Evolutionary conservation across 257 asterid genomes (phyloP), one percentile per base, ranked within the genome.

Genomic region (Avicennia marina): DNA sequence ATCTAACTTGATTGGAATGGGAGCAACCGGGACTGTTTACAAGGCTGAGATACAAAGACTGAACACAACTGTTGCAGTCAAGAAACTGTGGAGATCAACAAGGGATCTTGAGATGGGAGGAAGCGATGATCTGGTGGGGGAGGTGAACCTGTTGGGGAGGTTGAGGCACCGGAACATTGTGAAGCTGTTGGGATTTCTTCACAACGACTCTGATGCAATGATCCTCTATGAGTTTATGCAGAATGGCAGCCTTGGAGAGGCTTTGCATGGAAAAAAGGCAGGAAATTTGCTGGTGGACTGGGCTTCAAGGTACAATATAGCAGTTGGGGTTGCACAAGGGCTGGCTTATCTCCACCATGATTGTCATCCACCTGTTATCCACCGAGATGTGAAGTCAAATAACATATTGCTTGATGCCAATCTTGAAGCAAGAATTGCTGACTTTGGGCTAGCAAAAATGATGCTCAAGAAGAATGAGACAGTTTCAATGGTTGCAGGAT

Each of bases 401-500:
- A 88, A 88, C 70, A 85, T 88, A 7, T 55, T 88, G 24, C 57
- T 88, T 18, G 90, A 85, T 64, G 58, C 76, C 5, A 70, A 80
- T 63, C 82, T 85, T 4, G 90, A 85, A 69, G 88, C 93, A 2
- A 73, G 90, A 38, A 75, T 88, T 6, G 96, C 96, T 0, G 96
- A 88, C 54, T 88, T 88, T 57, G 96, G 94, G 16, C 19, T 88
- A 65, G 95, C 96, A 5, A 88, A 87, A 43, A 76, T 85, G 31
- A 78, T 85, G 87, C 64, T 56, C 47, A 73, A 65, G 61, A 80
- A 78, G 76, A 74, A 80, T 64, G 81, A 85, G 71, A 82, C 88
- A 1, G 79, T 82, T 18, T 82, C 93, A 11, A 77, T 85, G 87
- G 87, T 88, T 62, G 96, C 96, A 26, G 96, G 96, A 58, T 85